phyloP scores from a whole-genome alignment of 2,329 filamentous ascomycete species.

The Aspergillus sp. region DNA sequence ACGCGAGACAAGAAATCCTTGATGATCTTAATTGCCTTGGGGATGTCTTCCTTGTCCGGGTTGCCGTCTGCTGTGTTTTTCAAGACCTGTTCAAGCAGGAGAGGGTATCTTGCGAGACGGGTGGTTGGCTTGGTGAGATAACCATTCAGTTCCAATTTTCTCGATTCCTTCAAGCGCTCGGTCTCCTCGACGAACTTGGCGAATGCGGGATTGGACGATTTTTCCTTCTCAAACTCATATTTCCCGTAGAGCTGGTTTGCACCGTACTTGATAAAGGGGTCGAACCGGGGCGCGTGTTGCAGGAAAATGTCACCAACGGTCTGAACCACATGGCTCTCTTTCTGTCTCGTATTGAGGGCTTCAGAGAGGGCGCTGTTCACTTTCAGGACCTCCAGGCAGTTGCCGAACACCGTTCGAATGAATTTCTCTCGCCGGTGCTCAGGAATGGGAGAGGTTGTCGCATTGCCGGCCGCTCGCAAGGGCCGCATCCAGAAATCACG shows the following conservation, averaged over 20 bases:
- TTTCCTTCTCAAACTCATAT: conserved; percentile 97
- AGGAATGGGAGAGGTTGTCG: conserved; percentile 76
- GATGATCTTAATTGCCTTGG: conserved; percentile 82
- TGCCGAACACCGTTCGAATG: conserved; percentile 91
- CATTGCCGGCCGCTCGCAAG: conserved; percentile 67
- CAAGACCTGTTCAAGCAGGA: conserved; percentile 84
- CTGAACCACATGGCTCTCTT: conserved; percentile 82
- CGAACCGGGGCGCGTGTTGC: conserved; percentile 86
- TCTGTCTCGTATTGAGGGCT: conserved; percentile 83
- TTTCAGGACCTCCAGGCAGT: conserved; percentile 89
- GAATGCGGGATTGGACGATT: conserved; percentile 80
- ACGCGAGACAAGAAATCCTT: conserved; percentile 83
- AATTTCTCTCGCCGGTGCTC: conserved; percentile 84
- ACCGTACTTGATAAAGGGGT: conserved; percentile 94
- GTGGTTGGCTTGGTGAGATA: conserved; percentile 98
- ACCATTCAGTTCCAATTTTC: conserved; percentile 94
- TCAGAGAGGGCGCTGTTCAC: conserved; percentile 89
- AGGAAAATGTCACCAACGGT: conserved; percentile 93
- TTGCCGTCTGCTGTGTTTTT: conserved; percentile 90
- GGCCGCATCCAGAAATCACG: conserved; percentile 99
- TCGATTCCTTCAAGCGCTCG: conserved; percentile 90
- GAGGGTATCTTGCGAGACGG: conserved; percentile 85
- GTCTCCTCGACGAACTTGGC: conserved; percentile 93
- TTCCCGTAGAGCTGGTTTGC: conserved; percentile 95
- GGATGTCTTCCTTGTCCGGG: conserved; percentile 87